phyloP scores from a whole-genome alignment of 257 asterid species.

The Nicotiana undulata region DNA sequence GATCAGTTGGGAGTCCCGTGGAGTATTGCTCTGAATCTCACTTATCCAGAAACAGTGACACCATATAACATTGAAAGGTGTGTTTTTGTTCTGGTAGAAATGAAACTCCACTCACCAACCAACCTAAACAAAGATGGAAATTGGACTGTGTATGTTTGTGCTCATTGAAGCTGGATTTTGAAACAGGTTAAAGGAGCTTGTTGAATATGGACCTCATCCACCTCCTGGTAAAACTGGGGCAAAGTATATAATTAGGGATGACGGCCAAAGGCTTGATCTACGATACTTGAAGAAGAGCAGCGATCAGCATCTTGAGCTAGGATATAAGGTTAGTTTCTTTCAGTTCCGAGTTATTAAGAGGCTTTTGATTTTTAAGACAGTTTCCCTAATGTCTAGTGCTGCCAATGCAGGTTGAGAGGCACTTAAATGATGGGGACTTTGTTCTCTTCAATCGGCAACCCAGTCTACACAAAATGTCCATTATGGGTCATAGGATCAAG shows the following conservation, averaged over 20 bases:
- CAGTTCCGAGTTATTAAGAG: not conserved
- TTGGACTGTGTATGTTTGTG: constrained; percentile 6
- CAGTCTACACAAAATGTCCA: constrained; percentile 98
- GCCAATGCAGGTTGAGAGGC: constrained; percentile 87
- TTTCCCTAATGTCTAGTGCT: constrained; percentile 6
- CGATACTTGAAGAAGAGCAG: constrained; percentile 97
- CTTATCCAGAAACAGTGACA: constrained; percentile 98
- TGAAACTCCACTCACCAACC: not conserved
- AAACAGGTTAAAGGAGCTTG: constrained; percentile 92
- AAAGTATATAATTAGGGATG: constrained; percentile 93
- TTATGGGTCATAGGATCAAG: constrained; percentile 97
- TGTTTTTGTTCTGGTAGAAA: not conserved
- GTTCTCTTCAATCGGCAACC: constrained; percentile 97
- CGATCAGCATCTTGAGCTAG: constrained; percentile 92
- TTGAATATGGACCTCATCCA: constrained; percentile 99
- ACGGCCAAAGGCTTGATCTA: constrained; percentile 99
- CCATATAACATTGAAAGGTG: constrained; percentile 99
- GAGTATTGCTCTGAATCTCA: constrained; percentile 97
- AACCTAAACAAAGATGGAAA: not conserved
- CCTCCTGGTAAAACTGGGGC: constrained; percentile 99
- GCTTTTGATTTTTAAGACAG: not conserved
- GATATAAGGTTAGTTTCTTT: constrained; percentile 58
- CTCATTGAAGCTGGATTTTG: constrained; percentile 9
- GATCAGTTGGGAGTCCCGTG: constrained; percentile 98
- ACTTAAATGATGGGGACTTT: constrained; percentile 95